phyloP scores from a whole-genome alignment of 2,329 filamentous ascomycete species.

The Stagonosporopsis rhizophila region DNA sequence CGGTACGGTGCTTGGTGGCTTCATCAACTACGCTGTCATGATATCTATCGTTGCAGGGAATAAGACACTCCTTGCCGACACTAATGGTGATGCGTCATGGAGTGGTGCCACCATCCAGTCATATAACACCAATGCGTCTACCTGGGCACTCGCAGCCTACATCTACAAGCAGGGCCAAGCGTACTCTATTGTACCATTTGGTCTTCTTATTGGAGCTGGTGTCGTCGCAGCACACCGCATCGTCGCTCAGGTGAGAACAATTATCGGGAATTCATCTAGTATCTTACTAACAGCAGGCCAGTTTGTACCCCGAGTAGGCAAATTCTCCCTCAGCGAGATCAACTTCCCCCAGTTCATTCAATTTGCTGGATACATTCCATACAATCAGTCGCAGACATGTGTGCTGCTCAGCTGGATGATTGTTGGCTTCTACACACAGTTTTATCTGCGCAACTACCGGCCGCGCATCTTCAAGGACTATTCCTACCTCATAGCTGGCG shows the following conservation, averaged over 20 bases:
- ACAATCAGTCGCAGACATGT: constrained; percentile 25
- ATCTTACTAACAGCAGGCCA: background rate
- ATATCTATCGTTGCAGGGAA: constrained; percentile 23
- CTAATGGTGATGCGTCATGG: constrained; percentile 23
- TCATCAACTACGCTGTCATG: constrained; percentile 28
- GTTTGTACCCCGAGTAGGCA: constrained; percentile 23
- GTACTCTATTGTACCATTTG: constrained; percentile 23
- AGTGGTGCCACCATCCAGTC: constrained; percentile 24
- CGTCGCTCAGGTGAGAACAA: constrained; percentile 10
- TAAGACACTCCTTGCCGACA: constrained; percentile 20
- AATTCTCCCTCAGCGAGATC: constrained; percentile 22
- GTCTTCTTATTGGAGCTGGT: constrained; percentile 21
- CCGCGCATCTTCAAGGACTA: constrained; percentile 29
- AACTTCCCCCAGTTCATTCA: constrained; percentile 26
- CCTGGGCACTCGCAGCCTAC: constrained; percentile 25
- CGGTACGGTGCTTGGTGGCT: constrained; percentile 23
- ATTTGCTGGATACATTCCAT: constrained; percentile 22
- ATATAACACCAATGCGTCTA: constrained; percentile 26
- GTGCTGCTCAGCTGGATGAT: constrained; percentile 24
- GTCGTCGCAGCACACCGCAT: constrained; percentile 21
- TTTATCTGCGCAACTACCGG: constrained; percentile 25
- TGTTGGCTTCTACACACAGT: constrained; percentile 23
- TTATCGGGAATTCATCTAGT: background rate
- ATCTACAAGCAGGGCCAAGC: constrained; percentile 22
- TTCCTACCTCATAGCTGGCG: constrained; percentile 24